These are phyloP conservation scores for Rhizopogon parksii DNA, from an alignment of 1,284 basidiomycete species.

Conservation along the genomic window DNA sequence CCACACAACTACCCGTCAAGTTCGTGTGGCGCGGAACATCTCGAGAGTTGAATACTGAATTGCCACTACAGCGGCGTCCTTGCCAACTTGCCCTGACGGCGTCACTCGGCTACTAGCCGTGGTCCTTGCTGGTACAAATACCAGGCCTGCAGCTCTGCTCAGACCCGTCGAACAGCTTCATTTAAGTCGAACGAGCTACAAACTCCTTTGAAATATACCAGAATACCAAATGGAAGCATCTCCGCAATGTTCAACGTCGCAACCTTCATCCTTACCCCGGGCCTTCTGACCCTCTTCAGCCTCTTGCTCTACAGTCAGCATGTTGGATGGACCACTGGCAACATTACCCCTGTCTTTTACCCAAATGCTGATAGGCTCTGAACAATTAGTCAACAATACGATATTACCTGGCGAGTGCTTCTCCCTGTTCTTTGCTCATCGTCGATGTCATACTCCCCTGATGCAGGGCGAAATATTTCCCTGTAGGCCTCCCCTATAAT, in stretches of 20 bases:
- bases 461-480: slow-evolving; percentile 27
- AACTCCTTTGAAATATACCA: not conserved
- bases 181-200: not conserved
- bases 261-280: slow-evolving; percentile 10
- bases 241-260: slow-evolving; percentile 8
- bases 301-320: slow-evolving; percentile 2
- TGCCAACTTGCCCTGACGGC: too few species aligned
- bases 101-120: too few species aligned
- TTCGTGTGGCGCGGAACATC: not conserved
- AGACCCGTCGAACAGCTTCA: not conserved
- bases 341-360: slow-evolving; percentile 17
- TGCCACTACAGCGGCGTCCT: not conserved
- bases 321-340: too few species aligned
- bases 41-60: not conserved
- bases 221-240: not conserved
- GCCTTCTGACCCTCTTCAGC: slow-evolving; percentile 12
- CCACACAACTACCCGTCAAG: not conserved
- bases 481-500: too few species aligned
- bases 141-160: not conserved
- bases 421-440: not conserved
- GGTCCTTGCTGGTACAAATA: too few species aligned
- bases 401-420: slow-evolving; percentile 33
- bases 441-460: slow-evolving; percentile 2
- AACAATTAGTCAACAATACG: slow-evolving; percentile 24
- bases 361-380: slow-evolving; percentile 28